Conservation (phyloP, 768 basidiomycete species). For the Suillus lakei region DNA sequence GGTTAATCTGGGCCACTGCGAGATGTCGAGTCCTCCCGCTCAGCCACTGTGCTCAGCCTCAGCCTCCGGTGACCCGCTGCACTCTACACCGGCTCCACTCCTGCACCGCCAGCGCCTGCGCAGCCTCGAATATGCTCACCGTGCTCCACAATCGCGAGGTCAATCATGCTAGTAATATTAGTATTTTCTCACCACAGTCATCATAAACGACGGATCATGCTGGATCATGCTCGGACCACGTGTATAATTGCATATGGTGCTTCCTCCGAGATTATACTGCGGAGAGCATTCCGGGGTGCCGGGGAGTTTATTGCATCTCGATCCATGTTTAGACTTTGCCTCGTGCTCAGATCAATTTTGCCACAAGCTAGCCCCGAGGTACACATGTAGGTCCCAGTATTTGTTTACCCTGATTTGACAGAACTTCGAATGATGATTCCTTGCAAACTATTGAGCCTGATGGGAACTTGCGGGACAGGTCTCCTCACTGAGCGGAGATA, state of each 20-base stretch:
- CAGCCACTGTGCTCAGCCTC: conserved; percentile 5
- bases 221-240: background rate
- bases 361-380: background rate
- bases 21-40: background rate
- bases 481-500: conserved; percentile 4
- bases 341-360: background rate
- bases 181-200: no score
- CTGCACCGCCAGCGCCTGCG: background rate
- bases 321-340: conserved; percentile 5
- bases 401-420: background rate
- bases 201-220: conserved; percentile 1
- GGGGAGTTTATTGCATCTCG: background rate
- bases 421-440: background rate
- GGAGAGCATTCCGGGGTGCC: background rate
- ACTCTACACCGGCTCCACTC: conserved; percentile 3
- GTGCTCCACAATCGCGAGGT: background rate
- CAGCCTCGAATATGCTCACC: no score
- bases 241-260: background rate
- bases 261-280: conserved; percentile 6
- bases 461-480: background rate
- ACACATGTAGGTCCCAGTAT: background rate
- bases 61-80: background rate
- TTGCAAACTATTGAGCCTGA: background rate
- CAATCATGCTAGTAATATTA: background rate
- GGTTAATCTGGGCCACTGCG: background rate